These are phyloP conservation scores for Schizopora paradoxa DNA, from an alignment of 1,284 basidiomycete species.

Conservation along the genomic window DNA sequence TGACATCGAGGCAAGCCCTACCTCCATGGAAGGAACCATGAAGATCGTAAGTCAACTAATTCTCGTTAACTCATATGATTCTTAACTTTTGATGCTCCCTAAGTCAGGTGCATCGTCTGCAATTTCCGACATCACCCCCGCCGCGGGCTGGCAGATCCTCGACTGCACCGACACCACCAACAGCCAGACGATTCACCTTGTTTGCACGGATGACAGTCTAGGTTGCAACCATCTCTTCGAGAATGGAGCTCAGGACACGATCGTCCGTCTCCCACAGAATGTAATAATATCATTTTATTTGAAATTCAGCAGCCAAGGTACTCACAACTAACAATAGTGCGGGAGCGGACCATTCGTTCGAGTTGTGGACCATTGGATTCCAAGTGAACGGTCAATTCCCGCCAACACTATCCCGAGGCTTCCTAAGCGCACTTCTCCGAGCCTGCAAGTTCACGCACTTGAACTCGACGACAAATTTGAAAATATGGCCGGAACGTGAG, in stretches of 20 bases:
- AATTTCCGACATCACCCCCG: constrained; percentile 49
- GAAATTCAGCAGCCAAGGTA: background rate
- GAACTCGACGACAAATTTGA: constrained; percentile 38
- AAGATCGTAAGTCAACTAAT: constrained; percentile 31
- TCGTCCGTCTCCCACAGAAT: constrained; percentile 46
- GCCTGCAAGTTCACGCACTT: constrained; percentile 36
- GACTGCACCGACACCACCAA: constrained; percentile 35
- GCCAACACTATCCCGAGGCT: constrained; percentile 23
- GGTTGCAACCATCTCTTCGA: constrained; percentile 43
- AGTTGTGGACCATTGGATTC: constrained; percentile 38
- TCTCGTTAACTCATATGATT: constrained; percentile 1
- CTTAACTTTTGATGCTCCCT: constrained; percentile 6
- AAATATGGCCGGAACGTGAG: background rate
- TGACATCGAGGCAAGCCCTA: constrained; percentile 27
- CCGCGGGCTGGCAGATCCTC: constrained; percentile 49
- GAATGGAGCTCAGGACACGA: constrained; percentile 41
- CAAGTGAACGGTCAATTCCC: constrained; percentile 40
- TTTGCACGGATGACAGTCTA: constrained; percentile 34
- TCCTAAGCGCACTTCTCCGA: constrained; percentile 33
- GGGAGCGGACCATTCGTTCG: constrained; percentile 45
- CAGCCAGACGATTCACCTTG: constrained; percentile 43
- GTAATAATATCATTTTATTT: constrained; percentile 32
- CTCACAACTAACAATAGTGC: constrained; percentile 31
- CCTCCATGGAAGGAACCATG: constrained; percentile 30
- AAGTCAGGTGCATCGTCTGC: constrained; percentile 40